phyloP scores from a whole-genome alignment of 1,284 basidiomycete genomes.

The Pascua guehoae region DNA sequence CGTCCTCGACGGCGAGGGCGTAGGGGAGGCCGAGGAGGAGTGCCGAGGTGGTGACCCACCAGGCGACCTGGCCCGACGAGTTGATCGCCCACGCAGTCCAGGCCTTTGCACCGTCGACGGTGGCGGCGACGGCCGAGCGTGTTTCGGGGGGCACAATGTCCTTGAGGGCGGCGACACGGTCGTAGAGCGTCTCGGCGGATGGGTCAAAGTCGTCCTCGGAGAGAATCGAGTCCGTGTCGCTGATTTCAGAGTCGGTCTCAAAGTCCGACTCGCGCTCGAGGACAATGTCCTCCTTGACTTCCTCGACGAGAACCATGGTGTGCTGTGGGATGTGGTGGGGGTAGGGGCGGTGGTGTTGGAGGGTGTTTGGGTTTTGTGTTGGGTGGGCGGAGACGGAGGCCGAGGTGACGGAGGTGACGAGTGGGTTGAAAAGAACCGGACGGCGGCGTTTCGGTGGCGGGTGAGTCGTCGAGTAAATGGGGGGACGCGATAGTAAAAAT shows the following conservation, averaged over 20 bases:
- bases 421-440: background rate
- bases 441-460: background rate
- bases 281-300: slow-evolving; percentile 39
- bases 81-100: slow-evolving; percentile 58
- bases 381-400: background rate
- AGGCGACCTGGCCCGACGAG: slow-evolving; percentile 79
- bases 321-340: slow-evolving; percentile 2
- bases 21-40: slow-evolving; percentile 89
- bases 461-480: background rate
- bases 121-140: slow-evolving; percentile 66
- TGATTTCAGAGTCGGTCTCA: slow-evolving; percentile 38
- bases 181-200: slow-evolving; percentile 69
- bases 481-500: slow-evolving; percentile 11
- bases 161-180: slow-evolving; percentile 83
- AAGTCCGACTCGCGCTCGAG: slow-evolving; percentile 40
- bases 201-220: slow-evolving; percentile 37
- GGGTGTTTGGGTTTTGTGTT: background rate
- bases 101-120: slow-evolving; percentile 60
- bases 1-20: slow-evolving; percentile 89
- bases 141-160: slow-evolving; percentile 93
- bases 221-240: slow-evolving; percentile 31
- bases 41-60: slow-evolving; percentile 91
- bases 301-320: slow-evolving; percentile 48
- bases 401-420: background rate
- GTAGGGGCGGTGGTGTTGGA: slow-evolving; percentile 2